Evolutionary conservation across 1,284 basidiomycete genomes (phyloP).

Genomic region (Coniferiporia sulphurascens): DNA sequence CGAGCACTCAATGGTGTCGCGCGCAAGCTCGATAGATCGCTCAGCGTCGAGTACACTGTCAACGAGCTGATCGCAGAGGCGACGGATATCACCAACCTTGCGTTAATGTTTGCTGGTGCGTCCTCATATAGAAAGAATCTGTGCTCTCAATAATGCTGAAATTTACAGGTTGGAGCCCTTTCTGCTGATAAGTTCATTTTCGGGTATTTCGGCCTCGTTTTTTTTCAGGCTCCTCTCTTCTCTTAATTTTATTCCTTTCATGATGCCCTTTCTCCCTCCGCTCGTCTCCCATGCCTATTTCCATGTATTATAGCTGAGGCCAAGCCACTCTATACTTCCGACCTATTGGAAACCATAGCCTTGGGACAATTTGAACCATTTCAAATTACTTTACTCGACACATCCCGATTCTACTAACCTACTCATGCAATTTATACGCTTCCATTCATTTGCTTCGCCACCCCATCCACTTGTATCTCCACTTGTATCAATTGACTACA

Average conservation of each 20-base stretch:
- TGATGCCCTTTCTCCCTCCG: not conserved
- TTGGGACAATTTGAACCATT: too few species aligned
- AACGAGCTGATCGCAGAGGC: slow-evolving; percentile 93
- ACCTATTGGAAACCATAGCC: too few species aligned
- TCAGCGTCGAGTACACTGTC: slow-evolving; percentile 91
- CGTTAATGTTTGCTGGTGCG: slow-evolving; percentile 73
- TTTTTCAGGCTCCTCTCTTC: not conserved
- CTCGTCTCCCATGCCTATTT: too few species aligned
- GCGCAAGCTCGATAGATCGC: slow-evolving; percentile 75
- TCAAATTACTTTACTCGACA: too few species aligned
- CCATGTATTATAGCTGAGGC: too few species aligned
- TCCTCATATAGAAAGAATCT: not conserved
- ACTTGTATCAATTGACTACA: too few species aligned
- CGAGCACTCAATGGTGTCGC: slow-evolving; percentile 78
- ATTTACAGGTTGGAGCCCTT: slow-evolving; percentile 16
- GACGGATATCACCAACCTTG: slow-evolving; percentile 72
- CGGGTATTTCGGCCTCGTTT: not conserved
- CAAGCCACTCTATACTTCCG: too few species aligned
- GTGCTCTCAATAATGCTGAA: too few species aligned
- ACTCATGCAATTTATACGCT: too few species aligned
- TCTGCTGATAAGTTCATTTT: slow-evolving; percentile 11
- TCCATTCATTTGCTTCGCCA: too few species aligned
- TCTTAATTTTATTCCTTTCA: not conserved
- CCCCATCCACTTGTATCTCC: too few species aligned
- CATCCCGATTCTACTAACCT: too few species aligned